Base-by-base conservation (phyloP, 331 rosid species). In the Stylosanthes scabra region DNA sequence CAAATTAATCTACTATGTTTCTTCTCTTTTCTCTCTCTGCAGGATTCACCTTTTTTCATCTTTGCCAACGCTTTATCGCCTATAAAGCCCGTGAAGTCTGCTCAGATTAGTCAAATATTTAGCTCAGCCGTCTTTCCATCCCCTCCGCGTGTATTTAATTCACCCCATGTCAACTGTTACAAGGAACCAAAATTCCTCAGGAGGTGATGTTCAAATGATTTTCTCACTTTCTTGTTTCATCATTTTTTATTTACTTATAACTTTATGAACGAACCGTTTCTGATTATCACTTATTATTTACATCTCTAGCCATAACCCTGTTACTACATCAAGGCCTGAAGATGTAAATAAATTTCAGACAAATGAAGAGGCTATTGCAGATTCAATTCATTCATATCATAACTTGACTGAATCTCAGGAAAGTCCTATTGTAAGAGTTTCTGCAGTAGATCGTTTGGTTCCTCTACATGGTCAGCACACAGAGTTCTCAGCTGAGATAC, bases 21-120 rank as follows among this genome's bases (percentile, higher is more conserved):
- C 39, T 42, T 42, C 44, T 60, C 63, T 62, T 71, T 40, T 52
- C 25, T 72, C 25, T 72, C 14, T 67, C 8, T 77, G 89, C 93
- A 94, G 99, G 99, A 91, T 77, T 91, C 99, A 60, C 93, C 95
- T 7, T 88, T 94, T 14, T 94, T 91, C 82, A 90, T 80, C 83
- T 94, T 84, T 52, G 78, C 89, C 78, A 94, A 70, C 37, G 88
- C 57, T 77, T 97, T 91, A 52, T 94, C 99, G 74, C 99, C 99
- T 40, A 94, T 94, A 71, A 84, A 84, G 82, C 91, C 96, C 0
- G 95, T 86, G 1, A 89, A 91, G 78, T 85, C 97, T 42, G 66
- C 80, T 68, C 93, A 83, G 78, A 55, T 75, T 42, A 78, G 88
- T 41, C 97, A 87, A 83, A 78, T 93, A 8, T 91, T 88, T 81